A percentile compares a stretch with the other conserved stretches of the same genome.
Conservation (phyloP, 176 grass and related monocot genomes). For the Triticum urartu region DNA sequence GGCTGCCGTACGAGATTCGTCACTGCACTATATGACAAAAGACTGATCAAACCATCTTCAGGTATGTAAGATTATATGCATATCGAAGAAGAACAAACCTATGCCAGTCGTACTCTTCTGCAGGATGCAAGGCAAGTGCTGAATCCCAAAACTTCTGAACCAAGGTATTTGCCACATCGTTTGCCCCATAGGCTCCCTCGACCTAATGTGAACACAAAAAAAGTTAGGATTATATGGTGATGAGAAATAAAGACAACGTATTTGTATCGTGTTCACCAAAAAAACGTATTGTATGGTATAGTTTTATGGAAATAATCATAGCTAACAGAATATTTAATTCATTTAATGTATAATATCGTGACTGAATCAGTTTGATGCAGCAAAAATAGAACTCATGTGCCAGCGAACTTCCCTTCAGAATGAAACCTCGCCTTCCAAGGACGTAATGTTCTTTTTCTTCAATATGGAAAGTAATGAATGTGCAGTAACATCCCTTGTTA, state of each 20-base stretch:
- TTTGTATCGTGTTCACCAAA: too few relatives aligned
- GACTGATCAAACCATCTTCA: background rate
- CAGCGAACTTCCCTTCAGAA: too few relatives aligned
- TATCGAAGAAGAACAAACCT: conserved; percentile 45
- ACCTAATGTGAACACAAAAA: too few relatives aligned
- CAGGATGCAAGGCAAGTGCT: conserved; percentile 51
- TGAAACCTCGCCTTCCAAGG: background rate
- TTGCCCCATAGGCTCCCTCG: conserved; percentile 13
- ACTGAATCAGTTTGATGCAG: too few relatives aligned
- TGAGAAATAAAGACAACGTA: too few relatives aligned
- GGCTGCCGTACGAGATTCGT: conserved; percentile 39
- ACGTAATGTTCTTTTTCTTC: background rate
- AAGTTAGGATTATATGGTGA: too few relatives aligned
- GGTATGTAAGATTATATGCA: background rate
- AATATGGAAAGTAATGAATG: background rate
- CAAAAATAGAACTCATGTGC: too few relatives aligned
- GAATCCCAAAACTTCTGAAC: conserved; percentile 88
- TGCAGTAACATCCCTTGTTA: background rate
- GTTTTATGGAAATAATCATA: too few relatives aligned
- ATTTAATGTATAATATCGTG: too few relatives aligned
- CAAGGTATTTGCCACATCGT: conserved; percentile 67
- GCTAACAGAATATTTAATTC: background rate
- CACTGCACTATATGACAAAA: conserved; percentile 45
- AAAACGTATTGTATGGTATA: background rate
- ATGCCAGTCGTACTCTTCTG: conserved; percentile 56